Base-by-base conservation (phyloP, 1,284 basidiomycete species). In the Papiliotrema flavescens region DNA sequence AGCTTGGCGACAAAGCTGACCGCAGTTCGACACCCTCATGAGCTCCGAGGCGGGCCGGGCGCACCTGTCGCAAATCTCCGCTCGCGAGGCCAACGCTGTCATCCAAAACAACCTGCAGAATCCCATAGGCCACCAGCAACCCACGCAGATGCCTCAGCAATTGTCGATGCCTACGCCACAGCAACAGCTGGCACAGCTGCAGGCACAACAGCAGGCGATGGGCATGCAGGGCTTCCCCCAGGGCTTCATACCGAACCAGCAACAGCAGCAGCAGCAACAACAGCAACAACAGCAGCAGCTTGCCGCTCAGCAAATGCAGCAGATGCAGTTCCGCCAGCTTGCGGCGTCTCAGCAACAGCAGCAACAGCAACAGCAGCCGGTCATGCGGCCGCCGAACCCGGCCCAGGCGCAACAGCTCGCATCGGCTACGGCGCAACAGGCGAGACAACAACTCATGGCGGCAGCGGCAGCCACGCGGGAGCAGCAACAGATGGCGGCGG, bases 1-100 rank as follows among this genome's bases (percentile, higher is more conserved):
- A 2, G 1, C 15, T 46, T n/a, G 36, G 6, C 7, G 13, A 9
- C 19, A 19, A 13, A 19, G 34, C 19, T 7, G 42, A 37, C 9
- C n/a, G 7, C 53, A 70, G 68, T 63, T 70, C 45, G 61, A 67
- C 49, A 20, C 36, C 17, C 55, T 68, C 44, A 60, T 68, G 39
- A 45, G 39, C 23, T 61, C 65, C 32, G 57, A 61, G 0, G 66
- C 63, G 23, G 68, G 68, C 1, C 55, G 56, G 37, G 57, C 48
- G 20, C 64, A 68, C 19, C 48, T 69, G 2, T 49, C 55, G 20
- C 60, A 56, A 37, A 53, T 58, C 28, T 61, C 63, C 44, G 57
- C 59, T 17, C 59, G 59, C 35, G 56, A 66, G 42, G 63, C 65
- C n/a, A 57, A 49, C 20, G 34, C 50, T 1, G 49, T 66, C n/a